Percentiles rank a stretch among this genome's conserved stretches.
Evolutionary conservation across 129 eudicot species (phyloP).

Genomic region (Chrysanthemum seticuspe): DNA sequence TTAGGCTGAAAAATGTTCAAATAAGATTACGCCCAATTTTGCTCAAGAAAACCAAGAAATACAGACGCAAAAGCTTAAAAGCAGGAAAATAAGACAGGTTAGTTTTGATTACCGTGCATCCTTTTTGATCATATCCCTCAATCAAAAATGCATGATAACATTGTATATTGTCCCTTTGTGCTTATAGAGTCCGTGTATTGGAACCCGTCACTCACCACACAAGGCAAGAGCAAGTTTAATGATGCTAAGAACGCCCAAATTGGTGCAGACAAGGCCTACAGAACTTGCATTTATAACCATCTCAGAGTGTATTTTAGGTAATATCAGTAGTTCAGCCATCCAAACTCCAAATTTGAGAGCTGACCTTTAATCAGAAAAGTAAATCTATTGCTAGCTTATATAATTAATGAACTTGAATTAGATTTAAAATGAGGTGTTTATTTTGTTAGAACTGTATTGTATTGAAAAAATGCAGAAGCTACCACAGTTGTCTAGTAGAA

Average conservation of each 20-base stretch:
- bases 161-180: not conserved
- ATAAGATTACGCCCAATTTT: slow-evolving; percentile 36
- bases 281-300: slow-evolving; percentile 28
- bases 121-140: not conserved
- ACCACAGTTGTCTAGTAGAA: slow-evolving; percentile 53
- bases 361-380: slow-evolving; percentile 72
- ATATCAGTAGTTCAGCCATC: no score
- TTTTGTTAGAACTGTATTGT: not conserved
- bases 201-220: not conserved
- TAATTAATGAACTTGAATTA: not conserved
- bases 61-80: slow-evolving; percentile 68
- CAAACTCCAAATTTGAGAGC: slow-evolving; percentile 35
- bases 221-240: slow-evolving; percentile 46
- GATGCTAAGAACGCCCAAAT: slow-evolving; percentile 54
- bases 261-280: slow-evolving; percentile 60
- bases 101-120: not conserved
- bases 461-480: slow-evolving; percentile 47
- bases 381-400: slow-evolving; percentile 7
- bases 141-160: not conserved
- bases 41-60: slow-evolving; percentile 42
- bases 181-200: not conserved
- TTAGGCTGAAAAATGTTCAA: slow-evolving; percentile 36
- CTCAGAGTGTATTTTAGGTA: no score
- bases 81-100: slow-evolving; percentile 64
- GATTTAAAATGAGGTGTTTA: not conserved